Percentiles rank a stretch among this genome's conserved stretches.
These are phyloP conservation scores for Orbilia ellipsospora DNA, from an alignment of 2,329 filamentous ascomycete genomes.

Conservation along the genomic window DNA sequence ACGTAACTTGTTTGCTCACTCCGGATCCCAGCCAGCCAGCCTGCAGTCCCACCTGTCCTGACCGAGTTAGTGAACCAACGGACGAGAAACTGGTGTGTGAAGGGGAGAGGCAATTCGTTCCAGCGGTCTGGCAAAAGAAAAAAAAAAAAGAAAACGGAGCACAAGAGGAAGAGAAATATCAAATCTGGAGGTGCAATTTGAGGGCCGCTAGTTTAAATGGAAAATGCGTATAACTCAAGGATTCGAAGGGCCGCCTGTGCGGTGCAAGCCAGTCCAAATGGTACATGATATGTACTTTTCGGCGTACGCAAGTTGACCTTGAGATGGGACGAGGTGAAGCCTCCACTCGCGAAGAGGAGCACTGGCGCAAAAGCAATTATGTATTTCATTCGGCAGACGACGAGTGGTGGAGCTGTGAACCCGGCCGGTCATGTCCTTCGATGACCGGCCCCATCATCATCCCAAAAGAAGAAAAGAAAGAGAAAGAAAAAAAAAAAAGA, in stretches of 20 bases:
- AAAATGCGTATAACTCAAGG: constrained; percentile 2
- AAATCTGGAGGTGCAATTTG: not conserved
- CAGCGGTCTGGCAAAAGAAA: constrained; percentile 33
- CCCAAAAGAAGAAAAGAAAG: not conserved
- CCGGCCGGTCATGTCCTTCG: constrained; percentile 39
- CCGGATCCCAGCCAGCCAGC: not conserved
- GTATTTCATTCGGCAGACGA: constrained; percentile 17
- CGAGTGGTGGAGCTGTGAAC: constrained; percentile 13
- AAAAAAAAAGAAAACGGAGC: constrained; percentile 10
- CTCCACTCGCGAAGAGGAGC: constrained; percentile 26
- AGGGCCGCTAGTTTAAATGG: constrained; percentile 13
- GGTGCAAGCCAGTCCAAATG: not conserved
- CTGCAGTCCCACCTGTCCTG: not conserved
- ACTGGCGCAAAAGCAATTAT: constrained; percentile 46
- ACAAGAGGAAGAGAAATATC: not conserved
- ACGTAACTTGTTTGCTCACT: too few species aligned
- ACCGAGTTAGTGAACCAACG: not conserved
- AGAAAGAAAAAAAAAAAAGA: not conserved
- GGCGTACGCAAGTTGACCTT: not conserved
- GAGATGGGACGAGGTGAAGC: constrained; percentile 53
- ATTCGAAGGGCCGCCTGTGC: constrained; percentile 33
- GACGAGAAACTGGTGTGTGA: constrained; percentile 32
- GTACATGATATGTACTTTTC: too few species aligned
- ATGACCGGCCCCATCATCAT: constrained; percentile 19
- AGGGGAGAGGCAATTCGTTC: constrained; percentile 11